Base-by-base conservation (phyloP, 106 monocot genomes). In the Chionographis japonica region DNA sequence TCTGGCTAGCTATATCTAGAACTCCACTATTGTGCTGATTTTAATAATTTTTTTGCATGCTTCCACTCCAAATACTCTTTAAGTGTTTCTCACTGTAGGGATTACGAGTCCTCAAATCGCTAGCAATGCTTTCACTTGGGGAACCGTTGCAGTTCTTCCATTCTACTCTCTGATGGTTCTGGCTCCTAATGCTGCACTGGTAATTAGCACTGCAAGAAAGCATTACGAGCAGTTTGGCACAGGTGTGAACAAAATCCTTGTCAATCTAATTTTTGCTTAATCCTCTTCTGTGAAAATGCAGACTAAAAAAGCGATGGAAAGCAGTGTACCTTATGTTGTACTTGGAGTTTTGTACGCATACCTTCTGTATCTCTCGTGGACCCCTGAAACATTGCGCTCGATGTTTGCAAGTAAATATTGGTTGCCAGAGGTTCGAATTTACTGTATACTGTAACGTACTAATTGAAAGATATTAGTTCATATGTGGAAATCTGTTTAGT, bases 381-480 rank as follows among this genome's bases (percentile, higher is more conserved):
- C 80, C 58, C 89, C 89, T 50, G 86, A 89, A 15, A 92, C 86
- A 16, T 54, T 91, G 6, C 65, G 68, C 19, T 58, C 65, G 17
- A 86, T 97, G 78, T 97, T 97, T 83, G 86, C 95, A 40, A 88
- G 81, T 71, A 89, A 97, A 86, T 89, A 97, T 63, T 97, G 79
- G 78, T 67, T 97, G 41, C 95, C 92, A 37, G 95, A 97, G 86
- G 95, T 97, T 40, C 9, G 59, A 69, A 18, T 62, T 50, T 38
- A 50, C 8, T n/a, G 4, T 62, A 62, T 18, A 8, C 42, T 42
- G 17, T 62, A 8, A n/a, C 39, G 3, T 59, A 12, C 11, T 35
- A 9, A 5, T 38, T 37, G 35, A 3, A 37, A 11, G 11, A 37
- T 9, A 3, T 60, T 9, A 10, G 46, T 6, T 46, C 8, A 46